A percentile compares a stretch with the other conserved stretches of the same genome.
These are phyloP conservation scores for Citrus maxima DNA, from an alignment of 345 rosid species.

Conservation along the genomic window DNA sequence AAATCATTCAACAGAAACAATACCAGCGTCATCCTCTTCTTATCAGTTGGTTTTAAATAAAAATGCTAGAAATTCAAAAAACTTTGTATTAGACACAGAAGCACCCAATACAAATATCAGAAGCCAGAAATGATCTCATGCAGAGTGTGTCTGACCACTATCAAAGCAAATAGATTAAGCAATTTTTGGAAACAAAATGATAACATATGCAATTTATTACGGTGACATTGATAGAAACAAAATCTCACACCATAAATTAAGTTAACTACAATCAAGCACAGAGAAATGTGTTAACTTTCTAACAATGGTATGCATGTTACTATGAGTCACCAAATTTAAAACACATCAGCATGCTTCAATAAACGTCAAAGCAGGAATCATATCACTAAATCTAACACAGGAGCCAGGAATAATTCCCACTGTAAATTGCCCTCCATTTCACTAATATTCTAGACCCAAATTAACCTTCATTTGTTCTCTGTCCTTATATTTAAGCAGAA, in stretches of 20 bases:
- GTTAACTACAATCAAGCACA: neutral
- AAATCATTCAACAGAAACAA: neutral
- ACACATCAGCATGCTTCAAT: neutral
- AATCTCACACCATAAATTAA: neutral
- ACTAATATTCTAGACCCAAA: neutral
- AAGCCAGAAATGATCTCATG: neutral
- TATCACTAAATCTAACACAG: neutral
- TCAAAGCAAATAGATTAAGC: neutral
- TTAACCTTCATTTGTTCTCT: neutral
- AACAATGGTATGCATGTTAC: neutral
- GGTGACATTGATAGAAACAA: neutral
- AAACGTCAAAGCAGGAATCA: neutral
- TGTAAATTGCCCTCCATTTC: neutral
- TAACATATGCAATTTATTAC: neutral
- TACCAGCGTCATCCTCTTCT: neutral
- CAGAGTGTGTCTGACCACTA: neutral
- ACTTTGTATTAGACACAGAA: neutral
- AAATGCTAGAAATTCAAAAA: neutral
- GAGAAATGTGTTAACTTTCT: neutral
- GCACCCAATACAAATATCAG: neutral
- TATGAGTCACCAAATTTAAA: neutral
- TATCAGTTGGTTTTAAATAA: neutral
- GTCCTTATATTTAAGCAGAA: neutral
- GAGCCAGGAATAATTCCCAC: neutral
- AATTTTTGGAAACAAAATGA: neutral